phyloP scores from a whole-genome alignment of 108 stramenopile species.

The Cylindrotheca closterium region DNA sequence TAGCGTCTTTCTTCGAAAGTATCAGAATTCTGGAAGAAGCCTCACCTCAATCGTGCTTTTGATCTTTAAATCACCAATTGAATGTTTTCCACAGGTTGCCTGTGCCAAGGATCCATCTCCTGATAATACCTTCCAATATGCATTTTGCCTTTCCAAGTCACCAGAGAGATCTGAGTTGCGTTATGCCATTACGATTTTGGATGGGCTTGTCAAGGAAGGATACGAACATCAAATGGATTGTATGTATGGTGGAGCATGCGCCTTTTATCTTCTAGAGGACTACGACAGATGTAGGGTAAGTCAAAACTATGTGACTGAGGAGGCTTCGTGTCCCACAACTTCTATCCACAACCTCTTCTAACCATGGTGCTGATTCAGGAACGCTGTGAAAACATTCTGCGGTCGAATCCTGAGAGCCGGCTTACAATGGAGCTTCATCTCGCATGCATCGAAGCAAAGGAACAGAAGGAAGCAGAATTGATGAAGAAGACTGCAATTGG shows the following conservation, averaged over 20 bases:
- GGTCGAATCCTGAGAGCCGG: slow-evolving; percentile 65
- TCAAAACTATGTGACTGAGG: background rate
- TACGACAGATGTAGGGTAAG: slow-evolving; percentile 61
- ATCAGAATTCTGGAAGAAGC: too few relatives aligned
- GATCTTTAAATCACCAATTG: background rate
- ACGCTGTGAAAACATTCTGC: slow-evolving; percentile 74
- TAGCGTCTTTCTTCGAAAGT: background rate
- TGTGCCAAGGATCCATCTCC: slow-evolving; percentile 63
- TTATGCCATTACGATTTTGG: slow-evolving; percentile 73
- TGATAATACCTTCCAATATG: slow-evolving; percentile 84
- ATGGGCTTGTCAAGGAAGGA: slow-evolving; percentile 74
- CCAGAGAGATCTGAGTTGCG: slow-evolving; percentile 53
- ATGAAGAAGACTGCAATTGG: slow-evolving; percentile 69
- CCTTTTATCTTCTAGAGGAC: slow-evolving; percentile 74
- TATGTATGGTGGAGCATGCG: slow-evolving; percentile 79
- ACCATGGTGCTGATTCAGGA: slow-evolving; percentile 16
- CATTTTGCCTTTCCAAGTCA: slow-evolving; percentile 78
- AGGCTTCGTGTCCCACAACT: background rate
- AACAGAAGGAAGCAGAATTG: slow-evolving; percentile 61
- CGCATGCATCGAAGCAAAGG: slow-evolving; percentile 63
- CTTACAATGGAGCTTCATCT: slow-evolving; percentile 76
- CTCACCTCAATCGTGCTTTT: background rate
- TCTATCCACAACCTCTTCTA: too few relatives aligned
- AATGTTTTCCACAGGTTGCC: slow-evolving; percentile 4
- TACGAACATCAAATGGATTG: slow-evolving; percentile 84